A percentile compares a stretch with the other conserved stretches of the same genome.
Conservation (phyloP, 2,329 filamentous ascomycete genomes). For the Falciphora oryzae region DNA sequence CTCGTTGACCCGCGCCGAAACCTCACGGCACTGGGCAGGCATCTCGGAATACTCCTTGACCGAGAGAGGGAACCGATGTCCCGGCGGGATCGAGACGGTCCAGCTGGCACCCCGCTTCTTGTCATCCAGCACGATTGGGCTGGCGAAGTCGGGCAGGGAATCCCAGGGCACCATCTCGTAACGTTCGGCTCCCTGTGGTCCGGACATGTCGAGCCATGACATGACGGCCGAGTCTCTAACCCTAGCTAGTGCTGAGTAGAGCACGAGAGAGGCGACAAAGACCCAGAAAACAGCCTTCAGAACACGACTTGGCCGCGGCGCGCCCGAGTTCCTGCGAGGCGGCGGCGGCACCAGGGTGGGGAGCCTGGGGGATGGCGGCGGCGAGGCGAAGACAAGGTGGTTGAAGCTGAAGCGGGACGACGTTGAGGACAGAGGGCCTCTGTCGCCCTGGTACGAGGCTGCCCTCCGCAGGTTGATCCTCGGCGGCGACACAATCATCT, state of each 20-base stretch:
- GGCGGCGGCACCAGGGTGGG: constrained; percentile 58
- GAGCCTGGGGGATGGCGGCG: constrained; percentile 64
- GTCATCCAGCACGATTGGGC: constrained; percentile 66
- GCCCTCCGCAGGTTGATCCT: constrained; percentile 54
- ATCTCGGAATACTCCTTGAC: constrained; percentile 64
- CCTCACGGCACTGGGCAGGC: constrained; percentile 59
- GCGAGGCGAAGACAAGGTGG: constrained; percentile 60
- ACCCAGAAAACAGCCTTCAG: constrained; percentile 52
- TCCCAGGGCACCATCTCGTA: constrained; percentile 65
- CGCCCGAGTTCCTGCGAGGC: constrained; percentile 54
- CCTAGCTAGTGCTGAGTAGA: constrained; percentile 40
- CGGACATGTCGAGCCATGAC: neutral
- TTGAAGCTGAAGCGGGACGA: constrained; percentile 61
- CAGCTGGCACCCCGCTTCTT: constrained; percentile 60
- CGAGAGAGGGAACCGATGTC: constrained; percentile 59
- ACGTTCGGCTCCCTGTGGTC: constrained; percentile 31
- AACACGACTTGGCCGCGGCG: constrained; percentile 52
- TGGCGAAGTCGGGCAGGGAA: constrained; percentile 64
- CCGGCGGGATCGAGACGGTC: constrained; percentile 74
- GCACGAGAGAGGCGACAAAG: constrained; percentile 39
- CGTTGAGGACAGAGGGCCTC: constrained; percentile 49
- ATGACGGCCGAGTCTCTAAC: constrained; percentile 23
- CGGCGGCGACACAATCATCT: constrained; percentile 48
- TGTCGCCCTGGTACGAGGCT: constrained; percentile 50
- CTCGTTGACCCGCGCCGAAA: constrained; percentile 52